Percentiles rank a stretch among this genome's conserved stretches.
phyloP scores from a whole-genome alignment of 148 eudicot genomes.

The Rhododendron molle region DNA sequence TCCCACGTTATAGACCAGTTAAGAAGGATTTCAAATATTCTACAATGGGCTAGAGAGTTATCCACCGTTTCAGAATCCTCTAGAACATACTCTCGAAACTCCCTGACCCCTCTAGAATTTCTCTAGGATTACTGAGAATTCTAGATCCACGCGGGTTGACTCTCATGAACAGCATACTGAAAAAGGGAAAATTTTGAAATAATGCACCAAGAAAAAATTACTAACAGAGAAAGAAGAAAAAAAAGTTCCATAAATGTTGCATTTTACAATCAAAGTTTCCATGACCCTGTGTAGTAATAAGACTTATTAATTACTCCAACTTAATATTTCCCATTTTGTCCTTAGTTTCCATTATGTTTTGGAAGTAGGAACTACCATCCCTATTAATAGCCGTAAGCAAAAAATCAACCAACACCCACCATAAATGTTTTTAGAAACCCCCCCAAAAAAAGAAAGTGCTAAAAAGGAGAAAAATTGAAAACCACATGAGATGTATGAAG shows the following conservation, averaged over 20 bases:
- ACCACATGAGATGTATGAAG: not conserved
- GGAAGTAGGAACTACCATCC: not conserved
- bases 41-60: not conserved
- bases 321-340: not conserved
- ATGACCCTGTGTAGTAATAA: not conserved
- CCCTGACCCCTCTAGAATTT: not conserved
- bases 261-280: not conserved
- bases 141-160: not conserved
- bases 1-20: not conserved
- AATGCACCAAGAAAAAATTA: not conserved
- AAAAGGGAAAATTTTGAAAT: not conserved
- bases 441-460: not conserved
- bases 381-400: conserved; percentile 5
- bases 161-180: not conserved
- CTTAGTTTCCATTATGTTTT: not conserved
- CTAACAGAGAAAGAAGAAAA: not conserved
- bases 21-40: not conserved
- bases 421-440: not conserved
- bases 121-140: not conserved
- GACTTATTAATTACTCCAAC: not conserved
- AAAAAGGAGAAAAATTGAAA: not conserved
- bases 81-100: not conserved
- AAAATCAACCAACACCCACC: not conserved
- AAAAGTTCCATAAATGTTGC: not conserved
- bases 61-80: not conserved